Evolutionary conservation across 2,329 filamentous ascomycete genomes (phyloP).

Genomic region (Zymoseptoria ardabiliae): DNA sequence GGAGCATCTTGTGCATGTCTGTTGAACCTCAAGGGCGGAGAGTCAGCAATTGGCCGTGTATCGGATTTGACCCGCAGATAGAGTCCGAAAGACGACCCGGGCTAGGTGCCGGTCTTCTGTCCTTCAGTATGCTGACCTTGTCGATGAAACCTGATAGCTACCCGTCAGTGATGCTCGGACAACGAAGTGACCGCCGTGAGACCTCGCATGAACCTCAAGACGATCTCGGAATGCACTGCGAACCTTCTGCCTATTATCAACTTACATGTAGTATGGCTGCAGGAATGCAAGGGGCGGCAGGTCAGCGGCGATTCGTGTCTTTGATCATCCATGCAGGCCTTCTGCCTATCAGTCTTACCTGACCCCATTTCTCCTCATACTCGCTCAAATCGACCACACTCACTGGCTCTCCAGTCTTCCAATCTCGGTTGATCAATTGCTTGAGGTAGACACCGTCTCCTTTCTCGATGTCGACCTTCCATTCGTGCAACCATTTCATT

Average conservation of each 20-base stretch:
- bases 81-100: background rate
- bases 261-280: constrained; percentile 49
- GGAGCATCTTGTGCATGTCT: constrained; percentile 62
- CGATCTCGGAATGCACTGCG: no score
- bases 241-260: no score
- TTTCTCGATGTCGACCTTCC: constrained; percentile 56
- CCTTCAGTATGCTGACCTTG: constrained; percentile 29
- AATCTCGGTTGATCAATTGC: constrained; percentile 63
- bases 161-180: no score
- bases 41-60: background rate
- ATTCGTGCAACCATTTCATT: constrained; percentile 62
- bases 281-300: background rate
- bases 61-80: background rate
- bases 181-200: no score
- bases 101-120: no score
- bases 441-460: constrained; percentile 59
- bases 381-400: constrained; percentile 58
- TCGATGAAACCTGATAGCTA: constrained; percentile 46
- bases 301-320: background rate
- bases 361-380: constrained; percentile 59
- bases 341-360: constrained; percentile 19
- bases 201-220: no score
- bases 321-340: background rate
- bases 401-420: constrained; percentile 59
- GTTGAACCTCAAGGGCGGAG: background rate